A percentile compares a stretch with the other conserved stretches of the same genome.
Evolutionary conservation across 129 eudicot species (phyloP).

Genomic region (Silybum marianum): DNA sequence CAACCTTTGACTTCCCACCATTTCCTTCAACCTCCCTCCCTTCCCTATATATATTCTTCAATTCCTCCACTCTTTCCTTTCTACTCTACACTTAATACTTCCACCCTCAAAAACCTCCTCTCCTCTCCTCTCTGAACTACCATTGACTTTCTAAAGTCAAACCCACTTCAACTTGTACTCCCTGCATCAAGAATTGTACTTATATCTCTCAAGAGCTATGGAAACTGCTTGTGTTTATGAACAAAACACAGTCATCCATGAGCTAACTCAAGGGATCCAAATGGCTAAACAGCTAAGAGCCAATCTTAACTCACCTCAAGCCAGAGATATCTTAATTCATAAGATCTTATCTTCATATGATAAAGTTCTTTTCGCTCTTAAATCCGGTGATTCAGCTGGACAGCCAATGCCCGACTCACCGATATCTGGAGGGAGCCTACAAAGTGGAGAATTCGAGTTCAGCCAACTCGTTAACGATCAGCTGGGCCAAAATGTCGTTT

Average conservation of each 20-base stretch:
- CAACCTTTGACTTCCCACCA: constrained; percentile 16
- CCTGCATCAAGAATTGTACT: constrained; percentile 7
- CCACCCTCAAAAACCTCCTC: no score
- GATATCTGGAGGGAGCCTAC: constrained; percentile 44
- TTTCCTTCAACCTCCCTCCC: neutral
- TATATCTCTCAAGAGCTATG: constrained; percentile 23
- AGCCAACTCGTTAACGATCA: constrained; percentile 23
- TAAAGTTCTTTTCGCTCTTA: constrained; percentile 57
- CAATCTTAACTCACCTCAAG: constrained; percentile 45
- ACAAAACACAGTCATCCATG: constrained; percentile 45
- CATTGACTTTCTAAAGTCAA: constrained; percentile 10
- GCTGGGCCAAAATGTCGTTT: constrained; percentile 26
- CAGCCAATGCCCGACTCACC: constrained; percentile 37
- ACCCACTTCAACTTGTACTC: neutral
- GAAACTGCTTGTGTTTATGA: constrained; percentile 45
- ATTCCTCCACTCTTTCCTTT: neutral
- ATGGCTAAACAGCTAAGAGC: constrained; percentile 56
- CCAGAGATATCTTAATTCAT: constrained; percentile 45
- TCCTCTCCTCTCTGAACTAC: neutral
- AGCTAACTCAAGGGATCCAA: constrained; percentile 70
- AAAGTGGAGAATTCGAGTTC: constrained; percentile 35
- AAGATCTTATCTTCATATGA: constrained; percentile 64
- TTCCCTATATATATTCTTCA: neutral
- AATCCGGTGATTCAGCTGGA: constrained; percentile 37
- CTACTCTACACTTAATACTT: neutral